Evolutionary conservation across 1,139 yeast species (phyloP).

Genomic region (Yamadazyma kanchanaburiensis): DNA sequence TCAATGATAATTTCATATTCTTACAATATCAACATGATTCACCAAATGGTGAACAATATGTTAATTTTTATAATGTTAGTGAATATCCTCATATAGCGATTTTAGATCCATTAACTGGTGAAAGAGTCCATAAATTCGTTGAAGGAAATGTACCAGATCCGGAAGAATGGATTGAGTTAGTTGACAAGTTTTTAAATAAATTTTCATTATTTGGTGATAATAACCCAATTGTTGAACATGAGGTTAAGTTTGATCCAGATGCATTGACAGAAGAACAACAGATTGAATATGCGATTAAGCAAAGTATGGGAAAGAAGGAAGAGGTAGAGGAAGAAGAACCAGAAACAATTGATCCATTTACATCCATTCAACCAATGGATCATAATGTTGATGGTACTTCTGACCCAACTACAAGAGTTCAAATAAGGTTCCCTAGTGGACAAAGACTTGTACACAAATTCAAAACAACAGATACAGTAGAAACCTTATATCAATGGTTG

Average conservation of each 20-base stretch:
- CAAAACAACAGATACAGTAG: slow-evolving; percentile 51
- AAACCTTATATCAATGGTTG: slow-evolving; percentile 32
- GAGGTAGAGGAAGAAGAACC: slow-evolving; percentile 16
- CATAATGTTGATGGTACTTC: slow-evolving; percentile 57
- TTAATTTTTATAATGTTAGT: slow-evolving; percentile 64
- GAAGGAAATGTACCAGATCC: slow-evolving; percentile 57
- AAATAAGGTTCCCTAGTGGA: slow-evolving; percentile 85
- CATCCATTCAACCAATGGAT: slow-evolving; percentile 42
- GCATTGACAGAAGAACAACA: slow-evolving; percentile 82
- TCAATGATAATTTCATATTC: slow-evolving; percentile 70
- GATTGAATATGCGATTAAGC: slow-evolving; percentile 70
- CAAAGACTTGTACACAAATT: slow-evolving; percentile 77
- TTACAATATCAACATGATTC: slow-evolving; percentile 80
- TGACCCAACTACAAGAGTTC: slow-evolving; percentile 69
- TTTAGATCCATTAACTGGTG: slow-evolving; percentile 94
- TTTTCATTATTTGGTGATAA: slow-evolving; percentile 63
- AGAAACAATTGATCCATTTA: slow-evolving; percentile 29
- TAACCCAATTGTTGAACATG: slow-evolving; percentile 66
- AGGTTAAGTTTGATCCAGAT: slow-evolving; percentile 53
- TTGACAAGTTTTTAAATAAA: slow-evolving; percentile 54
- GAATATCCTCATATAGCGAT: slow-evolving; percentile 86
- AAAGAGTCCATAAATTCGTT: slow-evolving; percentile 70
- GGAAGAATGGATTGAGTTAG: slow-evolving; percentile 57
- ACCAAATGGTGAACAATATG: slow-evolving; percentile 66
- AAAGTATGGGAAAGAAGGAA: slow-evolving; percentile 40